phyloP scores from a whole-genome alignment of 78 protist genomes.

The Andalucia godoyi region DNA sequence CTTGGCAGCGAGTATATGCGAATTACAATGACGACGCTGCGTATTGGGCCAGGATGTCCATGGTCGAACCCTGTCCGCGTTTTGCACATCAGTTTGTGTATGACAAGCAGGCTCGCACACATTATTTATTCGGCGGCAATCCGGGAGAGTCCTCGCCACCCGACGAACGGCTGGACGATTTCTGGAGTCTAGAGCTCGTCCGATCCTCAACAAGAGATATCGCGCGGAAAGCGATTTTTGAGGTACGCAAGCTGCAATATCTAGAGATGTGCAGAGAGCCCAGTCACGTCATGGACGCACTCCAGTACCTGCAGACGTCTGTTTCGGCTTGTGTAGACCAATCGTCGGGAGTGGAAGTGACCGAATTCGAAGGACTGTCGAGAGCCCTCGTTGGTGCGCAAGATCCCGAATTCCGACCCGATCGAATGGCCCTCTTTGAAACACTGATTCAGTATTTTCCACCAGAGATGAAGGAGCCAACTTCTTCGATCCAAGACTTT shows the following conservation, averaged over 20 bases:
- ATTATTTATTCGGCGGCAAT: conserved; percentile 8
- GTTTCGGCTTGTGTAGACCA: conserved; percentile 5
- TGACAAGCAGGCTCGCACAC: neutral
- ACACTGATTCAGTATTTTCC: neutral
- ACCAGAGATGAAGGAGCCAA: conserved; percentile 6
- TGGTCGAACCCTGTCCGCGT: conserved; percentile 6
- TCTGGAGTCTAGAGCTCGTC: neutral
- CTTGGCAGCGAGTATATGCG: conserved; percentile 4
- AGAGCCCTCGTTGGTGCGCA: neutral
- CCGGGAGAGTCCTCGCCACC: neutral
- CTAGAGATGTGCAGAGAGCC: neutral
- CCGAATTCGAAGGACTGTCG: neutral
- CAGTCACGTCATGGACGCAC: conserved; percentile 5
- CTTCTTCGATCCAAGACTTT: too few relatives aligned
- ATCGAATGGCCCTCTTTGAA: conserved; percentile 3
- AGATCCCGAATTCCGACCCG: neutral
- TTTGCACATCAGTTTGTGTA: conserved; percentile 13
- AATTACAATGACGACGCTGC: neutral
- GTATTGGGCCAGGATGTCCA: neutral
- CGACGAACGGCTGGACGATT: conserved; percentile 6
- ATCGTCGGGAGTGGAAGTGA: neutral
- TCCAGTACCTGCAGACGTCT: conserved; percentile 1
- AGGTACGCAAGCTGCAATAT: neutral
- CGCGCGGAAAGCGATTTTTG: neutral
- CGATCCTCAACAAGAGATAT: neutral